Conservation (phyloP, 768 basidiomycete species). For the Mycena crocata region DNA sequence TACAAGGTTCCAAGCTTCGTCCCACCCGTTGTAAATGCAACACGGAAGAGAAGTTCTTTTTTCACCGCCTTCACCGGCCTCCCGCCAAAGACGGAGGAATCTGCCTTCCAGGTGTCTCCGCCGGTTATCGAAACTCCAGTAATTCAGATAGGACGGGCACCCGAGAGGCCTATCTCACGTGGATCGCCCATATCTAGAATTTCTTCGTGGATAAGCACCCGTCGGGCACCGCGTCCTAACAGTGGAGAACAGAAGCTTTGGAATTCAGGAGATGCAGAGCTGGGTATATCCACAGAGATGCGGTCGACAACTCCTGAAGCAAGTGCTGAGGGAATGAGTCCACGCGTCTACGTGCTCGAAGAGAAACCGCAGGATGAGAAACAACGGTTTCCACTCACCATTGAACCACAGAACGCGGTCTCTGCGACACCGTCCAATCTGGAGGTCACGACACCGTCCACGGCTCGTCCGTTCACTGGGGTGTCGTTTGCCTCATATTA, state of each 20-base stretch:
- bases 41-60: constrained; percentile 29
- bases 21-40: constrained; percentile 8
- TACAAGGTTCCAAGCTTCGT: constrained; percentile 34
- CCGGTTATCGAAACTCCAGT: constrained; percentile 17
- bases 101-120: constrained; percentile 33
- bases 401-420: not conserved
- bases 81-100: constrained; percentile 36
- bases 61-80: constrained; percentile 35
- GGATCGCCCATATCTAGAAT: constrained; percentile 40
- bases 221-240: constrained; percentile 40
- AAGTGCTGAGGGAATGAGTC: constrained; percentile 7
- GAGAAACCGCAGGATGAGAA: too few relatives aligned
- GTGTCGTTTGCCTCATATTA: constrained; percentile 50
- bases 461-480: constrained; percentile 34
- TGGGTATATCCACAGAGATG: constrained; percentile 34
- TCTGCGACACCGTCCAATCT: constrained; percentile 13
- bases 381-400: constrained; percentile 12
- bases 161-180: constrained; percentile 20
- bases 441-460: constrained; percentile 25
- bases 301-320: constrained; percentile 4
- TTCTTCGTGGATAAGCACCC: constrained; percentile 54
- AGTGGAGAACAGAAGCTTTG: constrained; percentile 47
- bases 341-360: constrained; percentile 19
- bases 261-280: constrained; percentile 45
- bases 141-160: constrained; percentile 21